Evolutionary conservation across 345 rosid species (phyloP), one percentile per base, ranked within the genome.

Genomic region (Sonneratia caseolaris): DNA sequence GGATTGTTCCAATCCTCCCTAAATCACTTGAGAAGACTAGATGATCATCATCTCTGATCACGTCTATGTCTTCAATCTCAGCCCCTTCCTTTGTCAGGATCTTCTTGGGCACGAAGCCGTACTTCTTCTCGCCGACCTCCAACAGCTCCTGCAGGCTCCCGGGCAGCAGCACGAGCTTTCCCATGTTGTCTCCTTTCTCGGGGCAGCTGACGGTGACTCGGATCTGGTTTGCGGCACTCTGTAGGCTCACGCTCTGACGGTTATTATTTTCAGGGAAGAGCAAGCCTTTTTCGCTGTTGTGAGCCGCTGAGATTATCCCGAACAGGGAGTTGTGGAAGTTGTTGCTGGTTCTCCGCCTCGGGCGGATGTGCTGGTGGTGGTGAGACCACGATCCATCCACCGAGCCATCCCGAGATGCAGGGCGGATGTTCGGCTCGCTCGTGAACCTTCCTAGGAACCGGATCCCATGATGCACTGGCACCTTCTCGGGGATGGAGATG

Each of bases 251-350:
- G 3, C 56, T 37, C 35, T 76, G 85, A 38, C 66, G 37, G 4
- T 65, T 37, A 21, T 75, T 85, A 43, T 68, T 37, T 7, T 71
- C 70, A 0, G 84, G 70, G 36, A 84, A 79, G 45, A 77, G 40
- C 13, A 71, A 22, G 19, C 77, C 91, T 66, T 75, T 84, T 51
- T 82, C 79, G 53, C 72, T 75, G 3, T 38, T 82, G 40, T 85
- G 91, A 5, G 83, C 90, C 40, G 87, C 68, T 8, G 91, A 81
- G 81, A 93, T 86, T 24, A 91, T 81, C 73, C 98, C 96, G 51
- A 89, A 88, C 55, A 91, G 80, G 0, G 96, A 91, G 75, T 89
- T 91, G 69, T 87, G 82, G 70, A 88, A 91, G 70, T 83, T 87
- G 68, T 79, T 88, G 27, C 81, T 80, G 19, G 18, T 45, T 71